phyloP scores from a whole-genome alignment of 2,329 filamentous ascomycete genomes.

The Escovopsis sp. region DNA sequence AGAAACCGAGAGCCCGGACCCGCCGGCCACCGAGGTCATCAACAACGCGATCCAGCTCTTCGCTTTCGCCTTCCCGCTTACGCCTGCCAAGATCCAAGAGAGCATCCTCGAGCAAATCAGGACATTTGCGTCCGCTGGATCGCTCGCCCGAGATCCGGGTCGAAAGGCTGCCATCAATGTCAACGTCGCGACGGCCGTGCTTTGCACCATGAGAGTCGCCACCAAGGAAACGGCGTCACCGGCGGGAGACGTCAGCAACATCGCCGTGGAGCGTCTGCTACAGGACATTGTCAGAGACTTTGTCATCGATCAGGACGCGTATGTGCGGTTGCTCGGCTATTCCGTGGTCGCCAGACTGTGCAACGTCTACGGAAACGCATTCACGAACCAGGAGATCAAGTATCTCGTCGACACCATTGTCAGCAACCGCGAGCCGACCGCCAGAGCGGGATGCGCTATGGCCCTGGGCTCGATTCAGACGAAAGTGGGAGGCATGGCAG shows the following conservation, averaged over 20 bases:
- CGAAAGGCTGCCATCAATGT: slow-evolving; percentile 82
- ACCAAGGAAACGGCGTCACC: slow-evolving; percentile 63
- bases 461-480: slow-evolving; percentile 87
- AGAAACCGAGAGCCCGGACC: slow-evolving; percentile 44
- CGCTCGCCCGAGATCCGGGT: slow-evolving; percentile 70
- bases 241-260: slow-evolving; percentile 55
- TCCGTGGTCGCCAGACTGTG: slow-evolving; percentile 77
- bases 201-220: slow-evolving; percentile 69
- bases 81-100: slow-evolving; percentile 83
- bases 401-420: slow-evolving; percentile 89
- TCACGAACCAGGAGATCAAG: slow-evolving; percentile 83
- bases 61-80: slow-evolving; percentile 76
- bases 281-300: slow-evolving; percentile 61
- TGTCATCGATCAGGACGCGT: slow-evolving; percentile 69
- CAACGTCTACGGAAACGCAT: slow-evolving; percentile 66
- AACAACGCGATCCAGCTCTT: slow-evolving; percentile 91
- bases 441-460: slow-evolving; percentile 85
- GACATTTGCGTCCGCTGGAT: slow-evolving; percentile 69
- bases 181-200: slow-evolving; percentile 71
- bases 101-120: slow-evolving; percentile 89
- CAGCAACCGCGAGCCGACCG: slow-evolving; percentile 80
- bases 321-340: slow-evolving; percentile 72
- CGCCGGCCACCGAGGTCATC: slow-evolving; percentile 81
- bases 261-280: slow-evolving; percentile 68
- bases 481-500: slow-evolving; percentile 93